Conservation (phyloP, 1,284 basidiomycete species). For the Papiliotrema nemorosa region DNA sequence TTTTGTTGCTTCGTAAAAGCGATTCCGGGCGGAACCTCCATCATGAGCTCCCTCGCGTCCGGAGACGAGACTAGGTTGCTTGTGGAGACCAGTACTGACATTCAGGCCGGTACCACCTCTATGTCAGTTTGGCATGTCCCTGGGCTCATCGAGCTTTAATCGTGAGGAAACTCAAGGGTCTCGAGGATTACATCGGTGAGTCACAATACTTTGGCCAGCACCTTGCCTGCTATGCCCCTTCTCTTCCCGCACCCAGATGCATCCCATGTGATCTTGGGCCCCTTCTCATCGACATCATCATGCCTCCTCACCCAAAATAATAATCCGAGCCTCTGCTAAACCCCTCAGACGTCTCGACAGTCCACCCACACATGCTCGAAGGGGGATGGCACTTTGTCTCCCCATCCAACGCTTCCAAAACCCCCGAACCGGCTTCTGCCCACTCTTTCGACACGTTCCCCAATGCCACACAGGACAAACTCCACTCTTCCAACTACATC, state of each 20-base stretch:
- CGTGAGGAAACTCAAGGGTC: conserved; percentile 81
- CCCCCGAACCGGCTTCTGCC: conserved; percentile 25
- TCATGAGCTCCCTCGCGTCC: no score
- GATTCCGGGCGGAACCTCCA: no score
- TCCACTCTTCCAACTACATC: conserved; percentile 67
- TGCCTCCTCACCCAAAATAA: background rate
- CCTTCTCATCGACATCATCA: no score
- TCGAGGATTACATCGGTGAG: conserved; percentile 77
- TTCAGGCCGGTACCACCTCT: conserved; percentile 83
- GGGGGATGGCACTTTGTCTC: conserved; percentile 84
- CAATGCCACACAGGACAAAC: conserved; percentile 66
- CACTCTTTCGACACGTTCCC: conserved; percentile 60
- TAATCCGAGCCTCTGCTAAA: background rate
- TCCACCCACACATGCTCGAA: conserved; percentile 79
- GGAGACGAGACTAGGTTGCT: no score
- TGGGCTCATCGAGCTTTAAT: conserved; percentile 94
- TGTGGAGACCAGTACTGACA: background rate
- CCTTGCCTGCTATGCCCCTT: no score
- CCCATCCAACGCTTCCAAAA: conserved; percentile 26
- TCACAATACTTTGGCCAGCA: conserved; percentile 4
- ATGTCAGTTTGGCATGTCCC: conserved; percentile 74
- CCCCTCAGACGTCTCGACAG: conserved; percentile 64
- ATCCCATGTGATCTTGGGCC: no score
- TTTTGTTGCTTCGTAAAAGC: no score
- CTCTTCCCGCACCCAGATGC: no score